Percentiles rank a stretch among this genome's conserved stretches.
Evolutionary conservation across 371 early-diverging fungal genomes (phyloP).

Genomic region (Synchytrium microbalum): DNA sequence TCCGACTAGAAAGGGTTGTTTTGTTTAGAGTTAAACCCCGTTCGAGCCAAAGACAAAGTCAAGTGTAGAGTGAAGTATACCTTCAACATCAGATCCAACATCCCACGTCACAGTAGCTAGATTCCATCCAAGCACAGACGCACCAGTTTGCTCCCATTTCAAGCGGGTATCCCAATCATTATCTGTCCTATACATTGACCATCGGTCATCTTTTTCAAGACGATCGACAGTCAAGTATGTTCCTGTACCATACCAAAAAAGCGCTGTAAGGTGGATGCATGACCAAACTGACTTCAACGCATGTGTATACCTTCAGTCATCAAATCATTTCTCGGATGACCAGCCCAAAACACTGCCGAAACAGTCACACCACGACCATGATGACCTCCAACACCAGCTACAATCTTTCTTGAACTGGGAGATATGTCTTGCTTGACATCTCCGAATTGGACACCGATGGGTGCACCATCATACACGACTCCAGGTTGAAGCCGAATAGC

Average conservation of each 20-base stretch:
- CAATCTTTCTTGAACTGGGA: not conserved
- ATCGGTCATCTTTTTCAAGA: not conserved
- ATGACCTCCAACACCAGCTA: not conserved
- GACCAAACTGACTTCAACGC: not conserved
- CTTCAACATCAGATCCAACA: not conserved
- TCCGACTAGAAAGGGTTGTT: not conserved
- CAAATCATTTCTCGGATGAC: not conserved
- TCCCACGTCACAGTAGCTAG: not conserved
- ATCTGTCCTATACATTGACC: not conserved
- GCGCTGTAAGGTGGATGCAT: not conserved
- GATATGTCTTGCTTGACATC: conserved; percentile 8
- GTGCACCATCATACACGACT: not conserved
- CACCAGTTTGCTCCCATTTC: not conserved
- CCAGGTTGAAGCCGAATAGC: not conserved
- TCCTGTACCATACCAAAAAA: not conserved
- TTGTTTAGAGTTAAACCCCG: not conserved
- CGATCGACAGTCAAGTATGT: conserved; percentile 4
- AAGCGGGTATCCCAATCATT: conserved; percentile 4
- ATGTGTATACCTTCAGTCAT: not conserved
- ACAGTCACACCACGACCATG: not conserved
- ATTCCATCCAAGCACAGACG: not conserved
- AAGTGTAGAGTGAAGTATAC: not conserved
- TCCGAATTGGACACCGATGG: conserved; percentile 6
- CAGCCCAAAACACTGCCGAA: not conserved
- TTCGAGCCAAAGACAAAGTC: not conserved